phyloP scores from a whole-genome alignment of 2,329 filamentous ascomycete species.

The Scytalidium lignicola region DNA sequence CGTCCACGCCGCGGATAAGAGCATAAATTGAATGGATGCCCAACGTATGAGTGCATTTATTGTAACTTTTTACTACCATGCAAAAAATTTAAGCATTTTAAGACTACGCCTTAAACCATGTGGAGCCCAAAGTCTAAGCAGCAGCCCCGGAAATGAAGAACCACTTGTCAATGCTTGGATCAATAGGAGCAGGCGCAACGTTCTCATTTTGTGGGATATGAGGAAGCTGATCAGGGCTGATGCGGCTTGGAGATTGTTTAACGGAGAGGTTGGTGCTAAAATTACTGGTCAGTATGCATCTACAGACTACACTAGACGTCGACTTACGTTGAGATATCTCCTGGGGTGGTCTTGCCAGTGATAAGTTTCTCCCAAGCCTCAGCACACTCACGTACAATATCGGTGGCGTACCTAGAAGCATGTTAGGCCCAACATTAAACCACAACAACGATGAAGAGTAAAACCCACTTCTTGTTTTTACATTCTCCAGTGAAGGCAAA shows the following conservation, averaged over 20 bases:
- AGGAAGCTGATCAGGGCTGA: constrained; percentile 64
- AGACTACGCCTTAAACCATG: neutral
- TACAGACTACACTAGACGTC: neutral
- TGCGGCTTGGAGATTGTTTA: constrained; percentile 65
- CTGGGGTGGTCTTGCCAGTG: constrained; percentile 76
- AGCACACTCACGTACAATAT: constrained; percentile 90
- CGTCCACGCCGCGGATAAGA: no score
- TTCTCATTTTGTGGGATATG: constrained; percentile 77
- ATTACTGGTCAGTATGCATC: constrained; percentile 25
- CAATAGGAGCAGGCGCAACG: constrained; percentile 79
- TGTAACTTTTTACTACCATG: neutral
- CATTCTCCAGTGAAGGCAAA: constrained; percentile 99
- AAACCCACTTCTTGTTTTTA: constrained; percentile 92
- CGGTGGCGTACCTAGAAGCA: constrained; percentile 77
- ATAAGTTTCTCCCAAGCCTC: constrained; percentile 98
- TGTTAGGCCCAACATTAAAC: constrained; percentile 8
- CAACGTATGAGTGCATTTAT: no score
- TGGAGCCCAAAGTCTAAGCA: constrained; percentile 47
- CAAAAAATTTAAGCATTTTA: neutral
- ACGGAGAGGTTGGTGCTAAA: constrained; percentile 77
- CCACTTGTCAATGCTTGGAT: constrained; percentile 99
- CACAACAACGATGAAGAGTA: neutral
- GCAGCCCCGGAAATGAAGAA: constrained; percentile 99
- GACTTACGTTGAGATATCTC: constrained; percentile 76
- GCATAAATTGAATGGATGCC: no score